Base-by-base conservation (phyloP, 441 rosid species). In the Geranium incanum region DNA sequence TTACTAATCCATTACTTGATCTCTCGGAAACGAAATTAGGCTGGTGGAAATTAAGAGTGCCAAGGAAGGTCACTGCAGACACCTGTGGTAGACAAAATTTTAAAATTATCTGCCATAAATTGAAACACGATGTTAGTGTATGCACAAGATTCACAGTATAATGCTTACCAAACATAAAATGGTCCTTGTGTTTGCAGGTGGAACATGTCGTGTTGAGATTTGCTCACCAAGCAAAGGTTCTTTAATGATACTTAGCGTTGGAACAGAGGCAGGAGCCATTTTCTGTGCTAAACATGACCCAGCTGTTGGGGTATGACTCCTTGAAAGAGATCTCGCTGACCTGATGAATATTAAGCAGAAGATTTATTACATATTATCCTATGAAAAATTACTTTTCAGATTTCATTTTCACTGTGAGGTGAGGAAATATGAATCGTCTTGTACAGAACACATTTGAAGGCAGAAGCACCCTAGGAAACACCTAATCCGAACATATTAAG, bases 251-350 rank as follows among this genome's bases (percentile, higher is more conserved):
- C 68, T 71, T 76, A 68, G 75, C 16, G 62, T 43, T 55, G 78
- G 72, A 76, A 66, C 76, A 68, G 84, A 76, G 69, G 86, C 69
- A 62, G 85, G 78, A 74, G 84, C 71, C 85, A 82, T 81, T 78
- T 85, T 78, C 74, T 80, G 92, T 63, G 85, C 82, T 76, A 85
- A 72, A 70, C 72, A 76, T 68, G 90, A 83, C 76, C 96, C 92
- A 36, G 81, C 79, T n/a, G 87, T 83, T 50, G 95, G 93, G 36
- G 91, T 88, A 76, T 85, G 87, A 78, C 94, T 88, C 50, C 90
- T 88, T 23, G 97, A 77, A 73, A 92, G 76, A 59, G 91, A 92
- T 81, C 97, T 85, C 60, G 97, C 97, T 7, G 94, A 89, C 83
- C 97, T 89, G 83, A 77, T 36, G 68, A 48, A 75, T 70, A 48